phyloP scores from a whole-genome alignment of 2,329 filamentous ascomycete genomes.

The Trichophaea hybrida region DNA sequence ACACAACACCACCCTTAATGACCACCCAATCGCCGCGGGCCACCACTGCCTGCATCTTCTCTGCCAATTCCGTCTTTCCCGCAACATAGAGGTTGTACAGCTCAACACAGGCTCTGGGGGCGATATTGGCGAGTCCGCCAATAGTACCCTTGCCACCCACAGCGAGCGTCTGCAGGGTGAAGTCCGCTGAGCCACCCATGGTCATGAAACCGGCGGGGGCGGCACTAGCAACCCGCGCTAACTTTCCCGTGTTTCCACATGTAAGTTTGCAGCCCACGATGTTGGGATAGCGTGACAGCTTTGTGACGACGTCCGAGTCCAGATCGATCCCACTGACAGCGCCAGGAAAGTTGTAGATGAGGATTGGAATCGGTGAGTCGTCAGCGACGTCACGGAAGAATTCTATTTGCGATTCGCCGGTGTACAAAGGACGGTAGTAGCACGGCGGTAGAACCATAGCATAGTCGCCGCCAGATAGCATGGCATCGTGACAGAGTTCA shows the following conservation, averaged over 20 bases:
- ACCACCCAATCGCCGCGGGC: constrained; percentile 55
- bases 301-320: constrained; percentile 47
- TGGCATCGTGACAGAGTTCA: constrained; percentile 53
- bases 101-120: constrained; percentile 50
- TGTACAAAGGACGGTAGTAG: constrained; percentile 58
- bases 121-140: constrained; percentile 55
- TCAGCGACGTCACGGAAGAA: constrained; percentile 54
- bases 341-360: constrained; percentile 58
- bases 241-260: constrained; percentile 55
- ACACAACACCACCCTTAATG: constrained; percentile 54
- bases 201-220: constrained; percentile 51
- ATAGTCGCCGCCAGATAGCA: constrained; percentile 56
- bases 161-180: constrained; percentile 54
- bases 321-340: constrained; percentile 50
- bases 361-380: constrained; percentile 47
- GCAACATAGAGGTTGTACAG: constrained; percentile 45
- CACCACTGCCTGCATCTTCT: constrained; percentile 49
- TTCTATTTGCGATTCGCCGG: constrained; percentile 42
- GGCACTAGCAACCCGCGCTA: constrained; percentile 40
- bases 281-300: constrained; percentile 46
- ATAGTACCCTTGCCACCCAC: constrained; percentile 59
- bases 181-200: constrained; percentile 59
- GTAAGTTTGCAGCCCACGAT: constrained; percentile 57
- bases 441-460: constrained; percentile 61
- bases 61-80: constrained; percentile 47